Evolutionary conservation across 2,329 filamentous ascomycete genomes (phyloP).

Genomic region (Phaeomoniella chlamydospora): DNA sequence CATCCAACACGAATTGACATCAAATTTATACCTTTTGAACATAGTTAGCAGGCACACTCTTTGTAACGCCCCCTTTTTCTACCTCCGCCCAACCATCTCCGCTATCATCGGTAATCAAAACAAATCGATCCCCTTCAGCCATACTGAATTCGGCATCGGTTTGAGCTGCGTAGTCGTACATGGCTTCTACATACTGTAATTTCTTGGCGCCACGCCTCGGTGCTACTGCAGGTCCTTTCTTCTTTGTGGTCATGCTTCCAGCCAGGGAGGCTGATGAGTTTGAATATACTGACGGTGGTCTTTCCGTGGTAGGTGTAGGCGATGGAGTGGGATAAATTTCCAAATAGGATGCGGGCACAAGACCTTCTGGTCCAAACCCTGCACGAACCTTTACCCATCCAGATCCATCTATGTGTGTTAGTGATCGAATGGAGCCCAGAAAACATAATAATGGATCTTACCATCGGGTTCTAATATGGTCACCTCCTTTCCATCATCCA

Average conservation of each 20-base stretch:
- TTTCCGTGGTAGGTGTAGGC: slow-evolving; percentile 17
- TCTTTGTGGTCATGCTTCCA: slow-evolving; percentile 46
- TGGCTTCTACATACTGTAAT: slow-evolving; percentile 77
- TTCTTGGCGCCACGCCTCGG: slow-evolving; percentile 87
- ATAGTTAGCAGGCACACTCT: slow-evolving; percentile 89
- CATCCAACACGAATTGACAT: no score
- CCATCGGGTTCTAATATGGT: slow-evolving; percentile 73
- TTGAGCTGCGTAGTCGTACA: slow-evolving; percentile 83
- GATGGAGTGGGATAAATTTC: slow-evolving; percentile 43
- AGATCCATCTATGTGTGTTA: slow-evolving; percentile 52
- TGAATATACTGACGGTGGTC: slow-evolving; percentile 44
- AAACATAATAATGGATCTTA: slow-evolving; percentile 36
- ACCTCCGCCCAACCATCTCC: slow-evolving; percentile 97
- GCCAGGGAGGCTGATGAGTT: slow-evolving; percentile 58
- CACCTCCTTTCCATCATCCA: slow-evolving; percentile 67
- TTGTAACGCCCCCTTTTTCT: slow-evolving; percentile 73
- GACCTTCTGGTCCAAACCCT: slow-evolving; percentile 55
- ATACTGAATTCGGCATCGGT: slow-evolving; percentile 82
- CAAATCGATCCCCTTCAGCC: slow-evolving; percentile 79
- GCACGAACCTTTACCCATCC: slow-evolving; percentile 81
- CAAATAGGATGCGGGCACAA: slow-evolving; percentile 78
- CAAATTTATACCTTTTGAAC: slow-evolving; percentile 52
- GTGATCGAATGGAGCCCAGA: no score
- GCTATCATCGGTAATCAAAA: slow-evolving; percentile 72
- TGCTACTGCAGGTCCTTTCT: slow-evolving; percentile 83